Conservation (phyloP, 805 yeast genomes). For the Candida insectalens region DNA sequence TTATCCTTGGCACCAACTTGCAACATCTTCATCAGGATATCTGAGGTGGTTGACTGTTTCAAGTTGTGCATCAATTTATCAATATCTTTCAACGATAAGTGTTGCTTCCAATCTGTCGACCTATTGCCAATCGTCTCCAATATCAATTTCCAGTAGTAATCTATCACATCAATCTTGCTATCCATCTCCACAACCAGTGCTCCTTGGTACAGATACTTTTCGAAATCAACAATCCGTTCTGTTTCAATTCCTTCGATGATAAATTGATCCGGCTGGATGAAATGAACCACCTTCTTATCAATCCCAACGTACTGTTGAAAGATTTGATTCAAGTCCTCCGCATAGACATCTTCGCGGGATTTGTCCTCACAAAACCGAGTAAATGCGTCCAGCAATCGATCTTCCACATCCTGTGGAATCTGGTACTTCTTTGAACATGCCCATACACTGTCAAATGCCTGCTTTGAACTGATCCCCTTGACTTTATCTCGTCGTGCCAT, state of each 20-base stretch:
- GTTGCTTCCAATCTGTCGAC: slow-evolving; percentile 12
- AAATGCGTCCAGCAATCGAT: slow-evolving; percentile 32
- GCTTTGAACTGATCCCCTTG: not conserved
- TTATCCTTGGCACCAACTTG: slow-evolving; percentile 29
- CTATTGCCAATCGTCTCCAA: too few species aligned
- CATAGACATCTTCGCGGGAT: slow-evolving; percentile 27
- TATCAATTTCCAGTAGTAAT: slow-evolving; percentile 32
- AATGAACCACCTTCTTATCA: slow-evolving; percentile 20
- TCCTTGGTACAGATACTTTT: slow-evolving; percentile 30
- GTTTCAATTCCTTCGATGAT: slow-evolving; percentile 21
- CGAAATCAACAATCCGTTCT: slow-evolving; percentile 34
- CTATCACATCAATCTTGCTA: slow-evolving; percentile 24
- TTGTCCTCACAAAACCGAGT: slow-evolving; percentile 29
- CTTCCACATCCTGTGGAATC: slow-evolving; percentile 35
- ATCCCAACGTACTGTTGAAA: slow-evolving; percentile 19
- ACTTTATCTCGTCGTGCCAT: too few species aligned
- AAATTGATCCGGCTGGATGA: slow-evolving; percentile 22
- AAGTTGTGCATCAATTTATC: slow-evolving; percentile 18
- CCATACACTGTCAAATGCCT: slow-evolving; percentile 6
- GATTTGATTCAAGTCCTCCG: slow-evolving; percentile 20
- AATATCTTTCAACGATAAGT: slow-evolving; percentile 29
- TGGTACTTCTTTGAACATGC: slow-evolving; percentile 14
- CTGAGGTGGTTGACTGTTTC: slow-evolving; percentile 22
- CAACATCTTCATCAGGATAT: slow-evolving; percentile 35
- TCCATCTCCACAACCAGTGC: slow-evolving; percentile 29